A percentile compares a stretch with the other conserved stretches of the same genome.
phyloP scores from a whole-genome alignment of 768 basidiomycete species.

The Pulveroboletus frians region DNA sequence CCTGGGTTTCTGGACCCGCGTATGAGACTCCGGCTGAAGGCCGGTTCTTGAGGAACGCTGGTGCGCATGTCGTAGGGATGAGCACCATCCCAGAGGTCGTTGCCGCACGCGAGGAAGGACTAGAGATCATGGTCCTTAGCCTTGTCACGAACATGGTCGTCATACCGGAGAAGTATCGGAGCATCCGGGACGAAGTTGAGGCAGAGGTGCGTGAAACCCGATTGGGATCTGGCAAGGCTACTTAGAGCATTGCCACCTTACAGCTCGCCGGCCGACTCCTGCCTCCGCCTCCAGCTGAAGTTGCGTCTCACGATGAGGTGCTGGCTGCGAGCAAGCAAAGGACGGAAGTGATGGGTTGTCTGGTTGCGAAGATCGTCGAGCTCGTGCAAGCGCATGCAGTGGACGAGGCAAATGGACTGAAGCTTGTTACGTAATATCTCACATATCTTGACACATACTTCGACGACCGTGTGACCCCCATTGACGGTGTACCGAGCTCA shows the following conservation, averaged over 20 bases:
- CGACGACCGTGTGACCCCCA: not conserved
- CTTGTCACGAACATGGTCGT: constrained; percentile 85
- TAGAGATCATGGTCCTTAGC: constrained; percentile 75
- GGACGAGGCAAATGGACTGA: constrained; percentile 8
- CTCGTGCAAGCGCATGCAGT: constrained; percentile 23
- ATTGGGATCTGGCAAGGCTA: not conserved
- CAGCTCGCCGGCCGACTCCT: constrained; percentile 60
- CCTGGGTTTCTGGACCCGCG: constrained; percentile 87
- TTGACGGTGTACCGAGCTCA: not conserved
- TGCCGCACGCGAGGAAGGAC: constrained; percentile 67
- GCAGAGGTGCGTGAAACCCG: constrained; percentile 53
- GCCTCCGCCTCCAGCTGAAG: constrained; percentile 35
- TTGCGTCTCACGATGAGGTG: constrained; percentile 79
- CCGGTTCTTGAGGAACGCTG: constrained; percentile 62
- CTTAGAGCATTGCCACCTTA: not conserved
- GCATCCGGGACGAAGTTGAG: constrained; percentile 68
- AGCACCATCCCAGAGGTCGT: constrained; percentile 89
- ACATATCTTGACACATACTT: not conserved
- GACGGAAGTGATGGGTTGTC: constrained; percentile 62
- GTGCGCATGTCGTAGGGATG: constrained; percentile 93
- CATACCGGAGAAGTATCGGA: constrained; percentile 59
- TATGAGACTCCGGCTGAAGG: constrained; percentile 90
- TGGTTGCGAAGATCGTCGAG: constrained; percentile 65
- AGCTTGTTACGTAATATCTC: not conserved
- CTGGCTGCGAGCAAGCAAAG: constrained; percentile 59